These are phyloP conservation scores for Pleomassaria siparia DNA, from an alignment of 2,329 filamentous ascomycete species.

Conservation along the genomic window DNA sequence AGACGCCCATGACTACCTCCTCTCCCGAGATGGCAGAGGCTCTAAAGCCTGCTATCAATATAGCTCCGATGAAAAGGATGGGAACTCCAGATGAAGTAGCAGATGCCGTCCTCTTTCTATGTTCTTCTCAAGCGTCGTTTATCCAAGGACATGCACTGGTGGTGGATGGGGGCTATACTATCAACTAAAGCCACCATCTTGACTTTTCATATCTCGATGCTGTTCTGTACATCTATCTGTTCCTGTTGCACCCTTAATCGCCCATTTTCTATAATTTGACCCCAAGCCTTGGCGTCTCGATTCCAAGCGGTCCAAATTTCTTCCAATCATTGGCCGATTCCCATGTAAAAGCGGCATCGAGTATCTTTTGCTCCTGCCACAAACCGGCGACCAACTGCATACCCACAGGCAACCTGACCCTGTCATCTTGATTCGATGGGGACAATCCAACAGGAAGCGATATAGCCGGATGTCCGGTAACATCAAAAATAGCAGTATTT, in stretches of 20 bases:
- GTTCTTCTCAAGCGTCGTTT: not conserved
- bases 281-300: not conserved
- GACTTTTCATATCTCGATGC: too few relatives aligned
- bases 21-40: not conserved
- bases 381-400: slow-evolving; percentile 58
- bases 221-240: too few relatives aligned
- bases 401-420: slow-evolving; percentile 51
- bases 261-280: not conserved
- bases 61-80: not conserved
- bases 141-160: not conserved
- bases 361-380: slow-evolving; percentile 53
- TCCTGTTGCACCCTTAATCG: too few relatives aligned
- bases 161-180: not conserved
- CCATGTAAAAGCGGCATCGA: slow-evolving; percentile 51
- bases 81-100: not conserved
- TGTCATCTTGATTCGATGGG: slow-evolving; percentile 32
- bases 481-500: slow-evolving; percentile 61
- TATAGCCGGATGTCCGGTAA: slow-evolving; percentile 59
- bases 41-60: not conserved
- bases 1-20: slow-evolving; percentile 40
- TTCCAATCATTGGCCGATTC: slow-evolving; percentile 50
- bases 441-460: slow-evolving; percentile 53
- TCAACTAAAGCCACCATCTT: too few relatives aligned
- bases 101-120: not conserved
- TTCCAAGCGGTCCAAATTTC: not conserved